Base-by-base conservation (phyloP, 805 yeast genomes). In the Candida ponderosae region DNA sequence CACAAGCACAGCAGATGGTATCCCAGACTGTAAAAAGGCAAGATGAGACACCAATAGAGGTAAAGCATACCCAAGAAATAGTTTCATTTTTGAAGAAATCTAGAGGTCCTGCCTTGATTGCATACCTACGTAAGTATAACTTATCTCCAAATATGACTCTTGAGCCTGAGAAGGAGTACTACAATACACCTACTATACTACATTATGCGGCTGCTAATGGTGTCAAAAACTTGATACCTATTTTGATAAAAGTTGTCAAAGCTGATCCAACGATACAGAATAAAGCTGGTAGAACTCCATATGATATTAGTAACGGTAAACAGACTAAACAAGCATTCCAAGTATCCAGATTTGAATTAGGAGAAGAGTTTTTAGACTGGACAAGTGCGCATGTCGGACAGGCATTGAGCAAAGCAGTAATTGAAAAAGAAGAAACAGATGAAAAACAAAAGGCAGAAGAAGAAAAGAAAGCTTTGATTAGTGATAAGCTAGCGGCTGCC, bases 161-260 rank as follows among this genome's bases (percentile, higher is more conserved):
- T 5, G 57, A 68, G 27, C 96, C 96, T 0, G 57, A 53, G 8
- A 43, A 62, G 0, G 73, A 70, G 38, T 81, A 70, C 48, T 47
- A 55, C 10, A 60, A 66, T 11, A 66, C 78, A 0, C 95, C 97
- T 4, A 85, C 95, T 0, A 56, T 84, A 40, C 62, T 93, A 23
- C 95, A 88, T 52, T 86, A 66, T 54, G 90, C 95, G 0, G 62
- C 96, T 0, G 66, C 77, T 8, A 66, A 77, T 39, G 84, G 85
- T 4, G 62, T 79, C 18, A 67, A 68, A 37, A 85, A 80, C 45
- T 78, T 88, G 70, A 77, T 85, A 3, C 53, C 59, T 2, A 67
- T 76, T 0, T 63, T 90, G 35, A 54, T 89, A 19, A 66, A 70
- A 10, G 77, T 71, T 34, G 54, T 84, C 46, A 80, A 81, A 42